Evolutionary conservation across 768 basidiomycete genomes (phyloP).

Genomic region (Rhodotorula sphaerocarpa): DNA sequence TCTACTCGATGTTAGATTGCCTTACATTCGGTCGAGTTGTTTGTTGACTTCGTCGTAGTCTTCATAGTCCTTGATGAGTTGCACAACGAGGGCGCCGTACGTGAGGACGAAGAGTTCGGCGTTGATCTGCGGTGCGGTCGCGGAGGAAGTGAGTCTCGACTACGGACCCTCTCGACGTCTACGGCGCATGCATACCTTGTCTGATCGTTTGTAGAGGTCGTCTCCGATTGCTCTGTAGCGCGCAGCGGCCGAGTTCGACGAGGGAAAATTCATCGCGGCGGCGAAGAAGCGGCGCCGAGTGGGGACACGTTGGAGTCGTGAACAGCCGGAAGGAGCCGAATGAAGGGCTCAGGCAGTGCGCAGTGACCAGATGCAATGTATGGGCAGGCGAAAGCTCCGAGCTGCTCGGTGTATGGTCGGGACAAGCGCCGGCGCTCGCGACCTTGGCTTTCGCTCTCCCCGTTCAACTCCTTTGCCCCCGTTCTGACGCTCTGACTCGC

Average conservation of each 20-base stretch:
- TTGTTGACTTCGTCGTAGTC: constrained; percentile 79
- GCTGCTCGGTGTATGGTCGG: too few relatives aligned
- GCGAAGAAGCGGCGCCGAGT: not conserved
- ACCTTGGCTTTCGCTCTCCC: too few relatives aligned
- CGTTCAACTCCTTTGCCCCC: too few relatives aligned
- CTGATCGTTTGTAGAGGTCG: constrained; percentile 91
- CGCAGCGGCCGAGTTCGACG: not conserved
- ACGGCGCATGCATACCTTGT: constrained; percentile 58
- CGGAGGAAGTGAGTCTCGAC: not conserved
- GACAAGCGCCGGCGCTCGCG: too few relatives aligned
- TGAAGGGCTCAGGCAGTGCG: too few relatives aligned
- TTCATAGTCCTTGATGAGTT: constrained; percentile 97
- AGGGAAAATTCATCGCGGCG: constrained; percentile 12
- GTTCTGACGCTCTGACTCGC: too few relatives aligned
- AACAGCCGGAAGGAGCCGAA: too few relatives aligned
- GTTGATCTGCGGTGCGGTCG: constrained; percentile 54
- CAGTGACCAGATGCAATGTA: too few relatives aligned
- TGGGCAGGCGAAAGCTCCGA: too few relatives aligned
- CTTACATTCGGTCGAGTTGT: constrained; percentile 77
- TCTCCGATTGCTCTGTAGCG: constrained; percentile 68
- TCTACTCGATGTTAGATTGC: not conserved
- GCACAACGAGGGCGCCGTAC: constrained; percentile 94
- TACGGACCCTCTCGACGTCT: too few relatives aligned
- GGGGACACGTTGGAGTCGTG: not conserved
- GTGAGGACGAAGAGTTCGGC: constrained; percentile 94